Percentiles rank a stretch among this genome's conserved stretches.
Conservation (phyloP, 257 asterid genomes). For the Rehmannia glutinosa region DNA sequence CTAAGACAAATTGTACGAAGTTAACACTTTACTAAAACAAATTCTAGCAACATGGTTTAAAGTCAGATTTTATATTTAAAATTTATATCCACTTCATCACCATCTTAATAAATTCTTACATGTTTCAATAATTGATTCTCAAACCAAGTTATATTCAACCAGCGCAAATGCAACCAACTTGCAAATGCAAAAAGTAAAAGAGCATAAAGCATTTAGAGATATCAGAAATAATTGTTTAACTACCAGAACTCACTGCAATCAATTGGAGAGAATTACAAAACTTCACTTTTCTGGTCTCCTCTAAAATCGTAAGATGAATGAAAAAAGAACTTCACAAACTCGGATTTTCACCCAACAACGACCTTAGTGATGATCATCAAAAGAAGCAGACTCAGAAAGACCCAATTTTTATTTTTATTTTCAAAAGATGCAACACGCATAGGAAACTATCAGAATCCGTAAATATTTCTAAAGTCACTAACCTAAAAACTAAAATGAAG, state of each 20-base stretch:
- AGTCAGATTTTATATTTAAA: no score
- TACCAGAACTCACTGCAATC: background rate
- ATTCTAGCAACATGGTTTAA: no score
- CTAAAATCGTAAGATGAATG: background rate
- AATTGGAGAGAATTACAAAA: background rate
- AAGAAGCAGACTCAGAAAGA: background rate
- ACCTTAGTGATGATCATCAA: background rate
- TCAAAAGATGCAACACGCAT: no score
- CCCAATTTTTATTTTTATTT: background rate
- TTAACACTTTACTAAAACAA: no score
- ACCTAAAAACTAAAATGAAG: background rate
- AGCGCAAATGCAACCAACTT: no score
- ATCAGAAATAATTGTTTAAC: background rate
- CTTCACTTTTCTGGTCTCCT: background rate
- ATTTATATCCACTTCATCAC: no score
- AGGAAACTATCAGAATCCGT: background rate
- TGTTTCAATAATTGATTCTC: no score
- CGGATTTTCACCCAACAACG: background rate
- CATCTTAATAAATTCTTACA: no score
- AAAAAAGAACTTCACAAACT: background rate
- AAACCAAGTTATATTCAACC: no score
- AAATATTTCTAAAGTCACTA: background rate
- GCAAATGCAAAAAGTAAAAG: no score
- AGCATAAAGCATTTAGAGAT: background rate
- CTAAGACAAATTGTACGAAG: no score